phyloP scores from a whole-genome alignment of 257 asterid species.

The Osmanthus fragrans region DNA sequence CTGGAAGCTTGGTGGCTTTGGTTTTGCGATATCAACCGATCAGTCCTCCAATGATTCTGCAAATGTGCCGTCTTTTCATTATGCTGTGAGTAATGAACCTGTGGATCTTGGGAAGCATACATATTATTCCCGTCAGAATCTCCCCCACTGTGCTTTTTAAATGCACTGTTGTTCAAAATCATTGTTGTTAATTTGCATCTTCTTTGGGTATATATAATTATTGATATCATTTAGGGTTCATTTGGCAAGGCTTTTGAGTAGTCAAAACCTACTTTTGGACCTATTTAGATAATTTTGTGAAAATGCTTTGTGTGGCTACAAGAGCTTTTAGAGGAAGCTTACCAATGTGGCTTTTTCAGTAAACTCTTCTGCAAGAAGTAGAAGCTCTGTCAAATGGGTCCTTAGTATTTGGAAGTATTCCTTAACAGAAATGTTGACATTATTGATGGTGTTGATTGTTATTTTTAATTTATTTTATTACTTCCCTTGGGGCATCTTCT shows the following conservation, averaged over 20 bases:
- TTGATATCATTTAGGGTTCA: background rate
- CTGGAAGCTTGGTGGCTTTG: constrained; percentile 98
- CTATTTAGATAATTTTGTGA: too few relatives aligned
- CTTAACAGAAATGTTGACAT: background rate
- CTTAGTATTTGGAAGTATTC: background rate
- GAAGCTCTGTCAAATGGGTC: too few relatives aligned
- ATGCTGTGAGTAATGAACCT: constrained; percentile 75
- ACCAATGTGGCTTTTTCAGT: too few relatives aligned
- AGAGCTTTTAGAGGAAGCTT: too few relatives aligned
- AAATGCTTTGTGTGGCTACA: too few relatives aligned
- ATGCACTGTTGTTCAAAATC: background rate
- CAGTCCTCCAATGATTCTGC: constrained; percentile 68
- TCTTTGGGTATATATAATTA: background rate
- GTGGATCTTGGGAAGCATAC: constrained; percentile 20
- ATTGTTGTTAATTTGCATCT: constrained; percentile 14
- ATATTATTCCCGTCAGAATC: constrained; percentile 9
- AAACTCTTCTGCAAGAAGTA: too few relatives aligned
- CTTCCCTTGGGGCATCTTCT: background rate
- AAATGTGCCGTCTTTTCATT: constrained; percentile 72
- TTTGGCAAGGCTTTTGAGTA: too few relatives aligned
- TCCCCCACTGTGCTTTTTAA: background rate
- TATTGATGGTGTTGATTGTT: background rate
- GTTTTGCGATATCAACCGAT: constrained; percentile 76
- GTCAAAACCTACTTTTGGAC: too few relatives aligned
- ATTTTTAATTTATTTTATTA: background rate